Conservation (phyloP, 2,329 filamentous ascomycete species). For the Phoma sp. region DNA sequence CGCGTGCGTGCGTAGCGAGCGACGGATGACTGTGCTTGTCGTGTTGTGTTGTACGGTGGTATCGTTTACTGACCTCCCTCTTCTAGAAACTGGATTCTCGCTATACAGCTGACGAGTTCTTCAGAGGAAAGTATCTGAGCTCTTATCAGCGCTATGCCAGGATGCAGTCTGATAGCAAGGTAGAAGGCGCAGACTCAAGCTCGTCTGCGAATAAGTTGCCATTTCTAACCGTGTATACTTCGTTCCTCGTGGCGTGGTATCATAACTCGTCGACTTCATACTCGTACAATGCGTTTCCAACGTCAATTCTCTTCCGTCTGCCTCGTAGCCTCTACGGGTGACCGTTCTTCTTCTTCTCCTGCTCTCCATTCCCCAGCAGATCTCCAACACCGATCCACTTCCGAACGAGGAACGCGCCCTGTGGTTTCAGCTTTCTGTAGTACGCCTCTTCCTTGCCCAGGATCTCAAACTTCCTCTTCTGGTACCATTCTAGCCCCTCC, state of each 20-base stretch:
- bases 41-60: no score
- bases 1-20: no score
- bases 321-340: neutral
- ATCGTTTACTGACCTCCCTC: no score
- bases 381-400: constrained; percentile 50
- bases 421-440: constrained; percentile 64
- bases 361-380: constrained; percentile 22
- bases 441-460: constrained; percentile 61
- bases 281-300: neutral
- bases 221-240: neutral
- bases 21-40: no score
- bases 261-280: neutral
- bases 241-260: neutral
- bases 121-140: no score
- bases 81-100: no score
- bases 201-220: neutral
- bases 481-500: constrained; percentile 67
- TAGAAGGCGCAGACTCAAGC: neutral
- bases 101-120: no score
- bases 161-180: no score
- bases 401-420: constrained; percentile 60
- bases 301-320: no score
- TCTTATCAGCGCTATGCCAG: no score
- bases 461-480: constrained; percentile 62
- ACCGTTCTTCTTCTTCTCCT: neutral